Evolutionary conservation across 352 stramenopile species (phyloP).

Genomic region (Globisporangium polare): DNA sequence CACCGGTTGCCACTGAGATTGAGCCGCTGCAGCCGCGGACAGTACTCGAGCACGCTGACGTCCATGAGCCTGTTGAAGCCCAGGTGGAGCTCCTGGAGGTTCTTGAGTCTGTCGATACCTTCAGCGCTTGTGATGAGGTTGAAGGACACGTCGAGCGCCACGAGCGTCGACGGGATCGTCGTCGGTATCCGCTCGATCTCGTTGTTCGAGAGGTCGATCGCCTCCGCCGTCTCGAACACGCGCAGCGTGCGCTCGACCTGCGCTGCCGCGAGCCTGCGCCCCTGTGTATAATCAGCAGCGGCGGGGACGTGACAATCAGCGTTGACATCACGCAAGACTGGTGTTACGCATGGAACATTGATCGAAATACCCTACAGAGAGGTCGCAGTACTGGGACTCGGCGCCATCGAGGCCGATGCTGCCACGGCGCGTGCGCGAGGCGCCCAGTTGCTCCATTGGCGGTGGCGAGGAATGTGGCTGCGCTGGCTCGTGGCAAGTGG

Average conservation of each 20-base stretch:
- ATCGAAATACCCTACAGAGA: conserved; percentile 38
- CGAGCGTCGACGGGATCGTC: conserved; percentile 37
- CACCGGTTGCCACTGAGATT: conserved; percentile 76
- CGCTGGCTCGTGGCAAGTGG: neutral
- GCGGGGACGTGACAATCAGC: neutral
- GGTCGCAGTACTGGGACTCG: conserved; percentile 57
- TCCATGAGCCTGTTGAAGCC: conserved; percentile 65
- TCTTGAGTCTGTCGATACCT: conserved; percentile 57
- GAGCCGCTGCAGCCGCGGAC: conserved; percentile 44
- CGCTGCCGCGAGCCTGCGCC: conserved; percentile 40
- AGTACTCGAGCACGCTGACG: conserved; percentile 63
- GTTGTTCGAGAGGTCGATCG: conserved; percentile 74
- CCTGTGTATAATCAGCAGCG: conserved; percentile 20
- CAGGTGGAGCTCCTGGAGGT: conserved; percentile 62
- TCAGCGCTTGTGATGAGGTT: conserved; percentile 43
- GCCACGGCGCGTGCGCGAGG: conserved; percentile 20
- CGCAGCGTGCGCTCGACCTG: conserved; percentile 63
- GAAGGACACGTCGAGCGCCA: conserved; percentile 69
- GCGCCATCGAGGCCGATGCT: conserved; percentile 54
- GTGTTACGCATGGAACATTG: neutral
- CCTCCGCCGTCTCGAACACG: conserved; percentile 58
- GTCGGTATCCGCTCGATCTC: conserved; percentile 58
- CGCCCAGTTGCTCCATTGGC: conserved; percentile 1
- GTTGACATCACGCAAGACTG: neutral
- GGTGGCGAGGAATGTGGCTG: neutral